These are phyloP conservation scores for Schrenkiella parvula DNA, from an alignment of 345 rosid genomes.

Conservation along the genomic window DNA sequence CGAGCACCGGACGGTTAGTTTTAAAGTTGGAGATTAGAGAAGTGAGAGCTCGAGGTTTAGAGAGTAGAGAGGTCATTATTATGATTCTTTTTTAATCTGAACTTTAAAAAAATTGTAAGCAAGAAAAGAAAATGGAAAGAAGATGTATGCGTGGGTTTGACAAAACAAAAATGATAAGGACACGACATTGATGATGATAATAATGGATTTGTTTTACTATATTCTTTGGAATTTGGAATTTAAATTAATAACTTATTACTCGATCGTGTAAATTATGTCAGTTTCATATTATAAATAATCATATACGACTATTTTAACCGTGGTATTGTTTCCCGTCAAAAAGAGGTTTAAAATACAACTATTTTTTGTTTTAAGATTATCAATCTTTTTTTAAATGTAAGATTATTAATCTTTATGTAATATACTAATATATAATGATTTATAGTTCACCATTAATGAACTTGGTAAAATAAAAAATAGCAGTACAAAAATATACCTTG, in stretches of 20 bases:
- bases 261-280: slow-evolving; percentile 26
- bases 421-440: neutral
- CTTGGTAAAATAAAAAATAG: too few species aligned
- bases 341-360: neutral
- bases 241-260: neutral
- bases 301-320: neutral
- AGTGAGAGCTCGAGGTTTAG: slow-evolving; percentile 30
- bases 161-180: slow-evolving; percentile 10
- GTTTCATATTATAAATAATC: neutral
- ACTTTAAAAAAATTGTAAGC: neutral
- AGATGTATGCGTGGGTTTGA: neutral
- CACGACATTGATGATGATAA: slow-evolving; percentile 5
- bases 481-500: too few species aligned
- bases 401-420: neutral
- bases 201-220: slow-evolving; percentile 21
- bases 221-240: slow-evolving; percentile 9
- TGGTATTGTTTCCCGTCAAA: too few species aligned
- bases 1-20: slow-evolving; percentile 16
- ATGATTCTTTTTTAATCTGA: neutral
- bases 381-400: too few species aligned
- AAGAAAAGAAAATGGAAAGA: neutral
- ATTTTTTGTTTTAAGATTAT: too few species aligned
- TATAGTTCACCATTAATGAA: neutral
- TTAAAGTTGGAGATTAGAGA: slow-evolving; percentile 17
- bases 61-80: slow-evolving; percentile 29